Base-by-base conservation (phyloP, 768 basidiomycete genomes). In the Crassisporium funariophilum region DNA sequence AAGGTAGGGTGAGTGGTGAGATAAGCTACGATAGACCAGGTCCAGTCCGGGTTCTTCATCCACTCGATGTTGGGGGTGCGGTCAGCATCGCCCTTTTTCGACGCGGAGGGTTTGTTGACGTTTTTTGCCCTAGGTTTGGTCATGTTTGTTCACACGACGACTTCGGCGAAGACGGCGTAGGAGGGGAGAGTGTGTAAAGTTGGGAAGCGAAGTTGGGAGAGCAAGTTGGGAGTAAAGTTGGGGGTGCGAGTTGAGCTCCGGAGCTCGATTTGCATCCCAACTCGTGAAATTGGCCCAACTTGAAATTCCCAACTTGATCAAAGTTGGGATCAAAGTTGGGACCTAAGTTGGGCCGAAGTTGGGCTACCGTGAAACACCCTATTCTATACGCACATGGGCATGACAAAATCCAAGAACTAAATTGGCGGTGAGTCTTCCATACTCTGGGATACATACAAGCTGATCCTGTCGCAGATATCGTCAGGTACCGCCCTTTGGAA, bases 11-110 rank as follows among this genome's bases (percentile, higher is more conserved):
- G 33, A 12, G 53, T 42, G 7, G 35, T 50, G 9, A 60, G 52
- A 34, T 62, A 61, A 1, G 41, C 17, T 22, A 57, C 35, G 6
- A 54, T n/a, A 4, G 17, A 11, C 50, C 50, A 52, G 2, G 47
- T 57, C 56, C 56, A 57, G 35, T 44, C 13, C 5, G 37, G 39
- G 24, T 57, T 54, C 20, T 57, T 54, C 5, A n/a, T 19, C 56
- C 53, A 54, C 35, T 52, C 36, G 33, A 57, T 47, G 17, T 50
- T 53, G 34, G 50, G 35, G 31, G n/a, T 16, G n/a, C n/a, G 41
- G 10, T n/a, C n/a, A n/a, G n/a, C n/a, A n/a, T n/a, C n/a, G n/a
- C n/a, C n/a, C n/a, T n/a, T n/a, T n/a, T n/a, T n/a, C n/a, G n/a
- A n/a, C n/a, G n/a, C n/a, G 35, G 27, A 23, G 37, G 12, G 2